Evolutionary conservation across 2,329 filamentous ascomycete species (phyloP).

Genomic region (Cladophialophora bantiana): DNA sequence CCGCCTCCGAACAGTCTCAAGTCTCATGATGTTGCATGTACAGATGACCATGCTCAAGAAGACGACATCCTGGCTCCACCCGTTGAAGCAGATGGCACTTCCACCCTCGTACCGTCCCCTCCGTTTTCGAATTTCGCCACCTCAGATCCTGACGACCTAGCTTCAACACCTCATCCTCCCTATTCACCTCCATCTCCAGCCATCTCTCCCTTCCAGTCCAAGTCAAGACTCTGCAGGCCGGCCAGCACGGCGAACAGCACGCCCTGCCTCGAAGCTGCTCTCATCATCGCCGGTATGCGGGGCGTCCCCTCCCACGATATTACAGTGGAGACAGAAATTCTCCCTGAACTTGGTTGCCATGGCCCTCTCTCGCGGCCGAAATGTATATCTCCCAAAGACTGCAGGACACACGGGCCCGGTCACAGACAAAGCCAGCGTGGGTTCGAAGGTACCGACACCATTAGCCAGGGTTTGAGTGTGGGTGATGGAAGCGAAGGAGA

Average conservation of each 20-base stretch:
- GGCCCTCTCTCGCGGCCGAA: background rate
- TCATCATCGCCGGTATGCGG: slow-evolving; percentile 33
- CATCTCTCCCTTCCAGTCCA: background rate
- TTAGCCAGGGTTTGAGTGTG: no score
- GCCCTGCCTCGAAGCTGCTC: slow-evolving; percentile 27
- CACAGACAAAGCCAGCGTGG: background rate
- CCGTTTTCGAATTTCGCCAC: background rate
- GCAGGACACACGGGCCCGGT: background rate
- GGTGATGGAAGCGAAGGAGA: background rate
- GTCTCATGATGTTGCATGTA: background rate
- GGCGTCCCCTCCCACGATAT: slow-evolving; percentile 18
- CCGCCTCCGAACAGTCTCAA: background rate
- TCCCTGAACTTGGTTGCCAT: slow-evolving; percentile 20
- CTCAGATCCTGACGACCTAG: background rate
- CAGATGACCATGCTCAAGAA: background rate
- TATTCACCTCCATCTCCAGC: background rate
- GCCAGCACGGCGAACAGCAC: slow-evolving; percentile 24
- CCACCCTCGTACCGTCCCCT: background rate
- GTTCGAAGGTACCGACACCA: background rate
- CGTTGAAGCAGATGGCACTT: background rate
- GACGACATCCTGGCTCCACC: background rate
- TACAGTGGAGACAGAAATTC: slow-evolving; percentile 15
- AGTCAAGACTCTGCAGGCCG: background rate
- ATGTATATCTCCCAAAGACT: background rate
- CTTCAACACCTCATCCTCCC: background rate